A percentile compares a stretch with the other conserved stretches of the same genome.
phyloP scores from a whole-genome alignment of 257 asterid genomes.

The Solanum medicagineum region DNA sequence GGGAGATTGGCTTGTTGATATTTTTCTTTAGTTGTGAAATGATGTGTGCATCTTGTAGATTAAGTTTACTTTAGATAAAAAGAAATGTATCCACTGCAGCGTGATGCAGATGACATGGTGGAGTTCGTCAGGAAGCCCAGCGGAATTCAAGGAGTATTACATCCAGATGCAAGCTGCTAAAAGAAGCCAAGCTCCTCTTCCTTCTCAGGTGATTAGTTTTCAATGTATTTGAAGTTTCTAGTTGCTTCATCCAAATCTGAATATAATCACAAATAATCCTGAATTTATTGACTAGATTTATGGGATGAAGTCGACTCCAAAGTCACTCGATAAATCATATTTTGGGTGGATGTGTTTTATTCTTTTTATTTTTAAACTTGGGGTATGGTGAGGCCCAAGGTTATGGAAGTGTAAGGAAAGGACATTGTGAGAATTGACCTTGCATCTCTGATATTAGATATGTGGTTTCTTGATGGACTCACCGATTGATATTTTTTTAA shows the following conservation, averaged over 20 bases:
- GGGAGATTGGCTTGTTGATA: background rate
- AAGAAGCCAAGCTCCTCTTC: conserved; percentile 94
- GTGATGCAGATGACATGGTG: conserved; percentile 81
- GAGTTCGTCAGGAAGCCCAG: conserved; percentile 65
- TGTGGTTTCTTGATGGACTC: background rate
- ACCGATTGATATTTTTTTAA: background rate
- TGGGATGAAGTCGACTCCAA: background rate
- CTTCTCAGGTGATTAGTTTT: conserved; percentile 51
- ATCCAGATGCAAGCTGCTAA: conserved; percentile 97
- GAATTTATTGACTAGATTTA: background rate
- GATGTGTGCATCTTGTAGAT: background rate
- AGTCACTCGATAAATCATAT: background rate
- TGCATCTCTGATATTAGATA: background rate
- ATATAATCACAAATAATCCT: background rate
- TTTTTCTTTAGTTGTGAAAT: background rate
- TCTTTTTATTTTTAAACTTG: background rate
- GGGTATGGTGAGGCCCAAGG: background rate
- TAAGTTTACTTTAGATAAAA: background rate
- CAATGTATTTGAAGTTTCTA: background rate
- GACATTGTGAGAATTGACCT: background rate
- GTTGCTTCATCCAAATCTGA: background rate
- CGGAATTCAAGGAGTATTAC: conserved; percentile 87
- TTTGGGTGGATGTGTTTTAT: background rate
- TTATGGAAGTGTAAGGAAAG: background rate
- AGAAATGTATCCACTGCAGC: conserved; percentile 26